Evolutionary conservation across 306 rosid genomes (phyloP).

Genomic region (Spatholobus suberectus): DNA sequence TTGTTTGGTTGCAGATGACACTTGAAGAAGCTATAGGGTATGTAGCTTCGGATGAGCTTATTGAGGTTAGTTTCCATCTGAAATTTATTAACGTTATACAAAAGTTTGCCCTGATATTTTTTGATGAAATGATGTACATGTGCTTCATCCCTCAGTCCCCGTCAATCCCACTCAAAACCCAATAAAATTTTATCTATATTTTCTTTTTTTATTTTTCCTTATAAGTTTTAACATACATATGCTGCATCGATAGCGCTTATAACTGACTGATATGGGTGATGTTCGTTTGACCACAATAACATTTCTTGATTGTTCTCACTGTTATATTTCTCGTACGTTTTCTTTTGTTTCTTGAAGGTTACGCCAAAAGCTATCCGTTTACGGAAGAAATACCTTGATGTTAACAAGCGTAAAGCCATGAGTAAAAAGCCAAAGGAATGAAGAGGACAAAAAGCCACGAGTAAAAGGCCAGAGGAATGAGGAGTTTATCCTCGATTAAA

Average conservation of each 20-base stretch:
- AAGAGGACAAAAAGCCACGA: conserved; percentile 57
- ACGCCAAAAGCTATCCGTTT: conserved; percentile 90
- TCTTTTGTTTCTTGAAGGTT: conserved; percentile 59
- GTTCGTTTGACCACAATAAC: background rate
- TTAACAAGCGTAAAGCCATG: conserved; percentile 88
- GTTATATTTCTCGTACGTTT: background rate
- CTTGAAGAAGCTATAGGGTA: conserved; percentile 99
- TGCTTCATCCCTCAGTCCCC: background rate
- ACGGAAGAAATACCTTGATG: conserved; percentile 91
- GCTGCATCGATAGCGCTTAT: background rate
- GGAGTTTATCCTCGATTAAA: conserved; percentile 37
- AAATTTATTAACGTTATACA: background rate
- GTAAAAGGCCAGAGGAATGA: conserved; percentile 64
- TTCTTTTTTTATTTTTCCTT: background rate
- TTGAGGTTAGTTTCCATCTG: conserved; percentile 66
- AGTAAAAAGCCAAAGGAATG: conserved; percentile 81
- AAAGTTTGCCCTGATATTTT: too few species aligned
- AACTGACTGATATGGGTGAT: background rate
- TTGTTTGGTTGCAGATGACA: conserved; percentile 72
- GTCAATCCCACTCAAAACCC: background rate
- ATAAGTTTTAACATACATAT: background rate
- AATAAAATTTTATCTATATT: background rate
- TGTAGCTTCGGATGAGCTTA: conserved; percentile 96
- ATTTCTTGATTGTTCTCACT: conserved; percentile 14
- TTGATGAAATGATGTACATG: background rate